Conservation (phyloP, 2,329 filamentous ascomycete species). For the Ilyonectria robusta region DNA sequence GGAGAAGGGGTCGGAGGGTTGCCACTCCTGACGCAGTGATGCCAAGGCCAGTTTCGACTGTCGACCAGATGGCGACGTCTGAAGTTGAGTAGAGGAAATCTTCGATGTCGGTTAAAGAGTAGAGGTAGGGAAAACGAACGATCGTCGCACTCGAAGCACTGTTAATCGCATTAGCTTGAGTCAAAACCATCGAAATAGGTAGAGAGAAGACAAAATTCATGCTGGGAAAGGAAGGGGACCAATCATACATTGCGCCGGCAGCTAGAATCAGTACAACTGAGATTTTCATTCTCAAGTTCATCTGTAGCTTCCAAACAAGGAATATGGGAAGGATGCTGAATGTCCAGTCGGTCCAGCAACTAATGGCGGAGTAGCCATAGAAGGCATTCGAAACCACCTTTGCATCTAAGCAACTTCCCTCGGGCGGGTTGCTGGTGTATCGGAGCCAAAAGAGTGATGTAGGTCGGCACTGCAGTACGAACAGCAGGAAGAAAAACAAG, state of each 20-base stretch:
- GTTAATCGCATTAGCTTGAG: neutral
- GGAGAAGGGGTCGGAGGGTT: conserved; percentile 57
- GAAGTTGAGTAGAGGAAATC: conserved; percentile 61
- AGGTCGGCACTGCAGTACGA: conserved; percentile 57
- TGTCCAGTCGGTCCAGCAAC: conserved; percentile 57
- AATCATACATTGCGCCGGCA: conserved; percentile 55
- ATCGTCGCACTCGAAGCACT: conserved; percentile 60
- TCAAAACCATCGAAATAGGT: neutral
- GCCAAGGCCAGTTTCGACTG: conserved; percentile 60
- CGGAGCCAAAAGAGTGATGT: conserved; percentile 56
- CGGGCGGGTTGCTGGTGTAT: conserved; percentile 40
- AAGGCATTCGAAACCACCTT: conserved; percentile 48
- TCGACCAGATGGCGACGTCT: conserved; percentile 62
- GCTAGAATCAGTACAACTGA: conserved; percentile 52
- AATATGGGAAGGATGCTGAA: conserved; percentile 58
- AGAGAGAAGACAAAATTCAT: no score
- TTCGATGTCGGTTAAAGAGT: conserved; percentile 51
- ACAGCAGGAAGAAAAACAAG: conserved; percentile 56
- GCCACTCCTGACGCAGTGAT: conserved; percentile 57
- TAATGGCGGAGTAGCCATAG: conserved; percentile 57
- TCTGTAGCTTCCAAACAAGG: conserved; percentile 58
- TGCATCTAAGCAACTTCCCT: conserved; percentile 52
- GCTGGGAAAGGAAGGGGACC: neutral
- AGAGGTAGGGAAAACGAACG: conserved; percentile 59
- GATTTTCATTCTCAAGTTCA: conserved; percentile 56